These are phyloP conservation scores for Clonostachys byssicola DNA, from an alignment of 2,329 filamentous ascomycete species.

Conservation along the genomic window DNA sequence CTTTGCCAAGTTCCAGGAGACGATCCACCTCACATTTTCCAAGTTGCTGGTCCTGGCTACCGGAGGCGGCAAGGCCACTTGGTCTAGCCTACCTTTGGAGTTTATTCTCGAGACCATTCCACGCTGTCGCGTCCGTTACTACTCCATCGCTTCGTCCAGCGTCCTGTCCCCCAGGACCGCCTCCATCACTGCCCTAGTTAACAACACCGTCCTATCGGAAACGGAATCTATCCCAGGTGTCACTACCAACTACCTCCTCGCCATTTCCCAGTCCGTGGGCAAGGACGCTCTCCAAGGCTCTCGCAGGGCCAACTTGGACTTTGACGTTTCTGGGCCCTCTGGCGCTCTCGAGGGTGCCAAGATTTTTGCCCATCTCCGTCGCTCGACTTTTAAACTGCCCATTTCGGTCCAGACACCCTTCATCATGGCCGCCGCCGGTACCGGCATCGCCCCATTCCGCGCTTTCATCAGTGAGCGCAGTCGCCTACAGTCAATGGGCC, in stretches of 20 bases:
- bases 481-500: slow-evolving; percentile 4
- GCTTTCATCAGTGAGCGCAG: slow-evolving; percentile 8
- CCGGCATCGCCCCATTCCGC: slow-evolving; percentile 31
- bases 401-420: slow-evolving; percentile 9
- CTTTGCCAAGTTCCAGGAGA: slow-evolving; percentile 10
- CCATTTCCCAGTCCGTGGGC: neutral
- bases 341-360: slow-evolving; percentile 11
- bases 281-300: neutral
- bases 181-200: slow-evolving; percentile 13
- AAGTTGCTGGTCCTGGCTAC: slow-evolving; percentile 11
- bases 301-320: too few relatives aligned
- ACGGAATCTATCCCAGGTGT: slow-evolving; percentile 9
- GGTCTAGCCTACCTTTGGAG: slow-evolving; percentile 27
- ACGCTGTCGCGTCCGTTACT: slow-evolving; percentile 46
- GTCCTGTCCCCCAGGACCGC: slow-evolving; percentile 15
- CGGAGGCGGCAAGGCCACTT: slow-evolving; percentile 15
- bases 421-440: too few relatives aligned
- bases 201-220: slow-evolving; percentile 8
- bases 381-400: slow-evolving; percentile 38
- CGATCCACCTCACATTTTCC: slow-evolving; percentile 16
- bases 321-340: slow-evolving; percentile 2
- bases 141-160: slow-evolving; percentile 56
- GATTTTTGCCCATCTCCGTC: slow-evolving; percentile 23
- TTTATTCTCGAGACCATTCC: slow-evolving; percentile 54
- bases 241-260: slow-evolving; percentile 17